These are phyloP conservation scores for Anisogramma anomala DNA, from an alignment of 2,329 filamentous ascomycete genomes.

Conservation along the genomic window DNA sequence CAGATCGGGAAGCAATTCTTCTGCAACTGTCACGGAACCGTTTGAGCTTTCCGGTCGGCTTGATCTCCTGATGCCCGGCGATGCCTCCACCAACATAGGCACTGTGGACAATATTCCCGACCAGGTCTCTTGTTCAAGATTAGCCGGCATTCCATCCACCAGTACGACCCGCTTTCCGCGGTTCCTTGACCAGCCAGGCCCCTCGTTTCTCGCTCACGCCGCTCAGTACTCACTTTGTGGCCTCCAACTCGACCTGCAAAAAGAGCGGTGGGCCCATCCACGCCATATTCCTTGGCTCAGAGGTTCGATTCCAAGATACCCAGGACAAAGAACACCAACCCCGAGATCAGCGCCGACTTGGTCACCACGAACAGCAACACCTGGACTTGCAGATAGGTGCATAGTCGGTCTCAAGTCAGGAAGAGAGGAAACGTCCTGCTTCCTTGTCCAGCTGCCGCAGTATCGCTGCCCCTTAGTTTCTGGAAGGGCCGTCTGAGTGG, in stretches of 20 bases:
- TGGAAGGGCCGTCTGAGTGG: slow-evolving; percentile 12
- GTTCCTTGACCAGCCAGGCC: slow-evolving; percentile 11
- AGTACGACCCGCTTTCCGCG: slow-evolving; percentile 8
- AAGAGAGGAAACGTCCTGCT: slow-evolving; percentile 26
- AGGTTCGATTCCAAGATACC: slow-evolving; percentile 37
- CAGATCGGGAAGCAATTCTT: slow-evolving; percentile 7
- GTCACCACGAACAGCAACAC: slow-evolving; percentile 21
- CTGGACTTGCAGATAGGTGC: slow-evolving; percentile 27
- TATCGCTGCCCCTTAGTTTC: slow-evolving; percentile 8
- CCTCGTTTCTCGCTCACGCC: slow-evolving; percentile 14
- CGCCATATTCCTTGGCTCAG: slow-evolving; percentile 32
- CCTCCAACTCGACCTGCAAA: slow-evolving; percentile 31
- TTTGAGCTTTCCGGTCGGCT: slow-evolving; percentile 16
- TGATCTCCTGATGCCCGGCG: slow-evolving; percentile 13
- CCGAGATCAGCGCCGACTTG: slow-evolving; percentile 28
- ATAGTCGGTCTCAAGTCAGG: slow-evolving; percentile 28
- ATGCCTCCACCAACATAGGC: slow-evolving; percentile 16
- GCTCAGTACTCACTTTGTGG: slow-evolving; percentile 31
- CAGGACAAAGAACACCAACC: slow-evolving; percentile 34
- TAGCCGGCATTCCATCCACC: slow-evolving; percentile 5
- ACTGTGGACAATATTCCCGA: slow-evolving; percentile 11
- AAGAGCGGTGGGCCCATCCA: slow-evolving; percentile 39
- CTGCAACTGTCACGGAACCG: slow-evolving; percentile 15
- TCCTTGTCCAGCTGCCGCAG: slow-evolving; percentile 26
- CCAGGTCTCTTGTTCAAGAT: slow-evolving; percentile 8